These are phyloP conservation scores for Hirsutella minnesotensis DNA, from an alignment of 2,329 filamentous ascomycete species.

Conservation along the genomic window DNA sequence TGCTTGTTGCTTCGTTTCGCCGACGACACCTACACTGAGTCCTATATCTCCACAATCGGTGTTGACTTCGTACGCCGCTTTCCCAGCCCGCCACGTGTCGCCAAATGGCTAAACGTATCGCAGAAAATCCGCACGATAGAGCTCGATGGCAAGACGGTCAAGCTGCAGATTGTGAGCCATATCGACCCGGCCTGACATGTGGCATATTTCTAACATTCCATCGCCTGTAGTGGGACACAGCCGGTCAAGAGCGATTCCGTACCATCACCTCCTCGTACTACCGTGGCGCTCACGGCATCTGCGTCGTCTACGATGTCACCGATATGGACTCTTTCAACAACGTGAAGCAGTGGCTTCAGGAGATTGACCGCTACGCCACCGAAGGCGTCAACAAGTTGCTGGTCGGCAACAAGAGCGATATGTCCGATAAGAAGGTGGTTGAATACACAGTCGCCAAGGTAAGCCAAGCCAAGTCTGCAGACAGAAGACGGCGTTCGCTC, in stretches of 20 bases:
- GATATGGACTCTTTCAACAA: slow-evolving; percentile 99
- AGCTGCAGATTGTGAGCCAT: slow-evolving; percentile 86
- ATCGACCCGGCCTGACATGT: neutral
- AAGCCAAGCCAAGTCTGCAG: slow-evolving; percentile 25
- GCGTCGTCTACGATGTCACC: slow-evolving; percentile 99
- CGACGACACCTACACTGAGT: slow-evolving; percentile 98
- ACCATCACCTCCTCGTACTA: slow-evolving; percentile 99
- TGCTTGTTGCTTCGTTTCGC: slow-evolving; percentile 96
- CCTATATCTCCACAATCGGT: slow-evolving; percentile 98
- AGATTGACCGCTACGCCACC: slow-evolving; percentile 98
- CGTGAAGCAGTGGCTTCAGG: slow-evolving; percentile 99
- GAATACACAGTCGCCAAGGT: slow-evolving; percentile 99
- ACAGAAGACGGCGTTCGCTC: too few species aligned
- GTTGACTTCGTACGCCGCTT: slow-evolving; percentile 77
- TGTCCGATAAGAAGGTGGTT: slow-evolving; percentile 99
- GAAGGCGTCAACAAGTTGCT: slow-evolving; percentile 99
- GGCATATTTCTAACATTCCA: neutral
- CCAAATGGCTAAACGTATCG: slow-evolving; percentile 6
- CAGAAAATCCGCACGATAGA: slow-evolving; percentile 99
- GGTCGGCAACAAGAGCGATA: slow-evolving; percentile 99
- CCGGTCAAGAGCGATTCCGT: slow-evolving; percentile 97
- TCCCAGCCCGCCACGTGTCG: slow-evolving; percentile 1
- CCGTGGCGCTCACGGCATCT: slow-evolving; percentile 96
- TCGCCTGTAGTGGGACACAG: slow-evolving; percentile 79
- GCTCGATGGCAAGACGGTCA: slow-evolving; percentile 98